These are phyloP conservation scores for Suhomyces maxii DNA, from an alignment of 1,139 yeast species.

Conservation along the genomic window DNA sequence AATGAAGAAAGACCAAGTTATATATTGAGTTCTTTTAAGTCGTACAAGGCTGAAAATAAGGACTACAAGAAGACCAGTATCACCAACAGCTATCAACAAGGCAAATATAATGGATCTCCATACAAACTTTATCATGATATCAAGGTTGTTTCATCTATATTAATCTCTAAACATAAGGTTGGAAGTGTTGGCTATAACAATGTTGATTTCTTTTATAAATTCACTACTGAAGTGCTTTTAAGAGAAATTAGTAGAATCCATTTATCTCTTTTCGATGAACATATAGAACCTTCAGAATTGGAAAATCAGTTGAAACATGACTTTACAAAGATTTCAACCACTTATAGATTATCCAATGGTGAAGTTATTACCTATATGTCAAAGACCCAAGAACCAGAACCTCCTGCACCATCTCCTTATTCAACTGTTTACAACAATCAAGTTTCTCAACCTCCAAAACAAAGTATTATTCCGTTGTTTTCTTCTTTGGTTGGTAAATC, in stretches of 20 bases:
- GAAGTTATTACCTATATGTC: slow-evolving; percentile 53
- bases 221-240: slow-evolving; percentile 66
- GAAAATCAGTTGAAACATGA: slow-evolving; percentile 47
- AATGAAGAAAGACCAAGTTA: slow-evolving; percentile 43
- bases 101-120: slow-evolving; percentile 40
- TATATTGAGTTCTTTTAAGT: slow-evolving; percentile 44
- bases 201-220: slow-evolving; percentile 69
- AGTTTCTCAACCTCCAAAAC: slow-evolving; percentile 23
- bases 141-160: slow-evolving; percentile 57
- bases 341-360: slow-evolving; percentile 58
- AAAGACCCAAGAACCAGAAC: slow-evolving; percentile 31
- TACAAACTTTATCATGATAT: slow-evolving; percentile 73
- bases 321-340: slow-evolving; percentile 63
- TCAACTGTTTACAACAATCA: slow-evolving; percentile 20
- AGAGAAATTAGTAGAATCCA: slow-evolving; percentile 61
- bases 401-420: slow-evolving; percentile 16
- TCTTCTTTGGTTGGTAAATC: slow-evolving; percentile 66
- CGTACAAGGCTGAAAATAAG: slow-evolving; percentile 29
- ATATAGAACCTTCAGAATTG: slow-evolving; percentile 25
- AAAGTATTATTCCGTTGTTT: slow-evolving; percentile 60
- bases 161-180: slow-evolving; percentile 48
- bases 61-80: slow-evolving; percentile 22
- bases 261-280: slow-evolving; percentile 23
- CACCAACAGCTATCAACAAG: slow-evolving; percentile 19
- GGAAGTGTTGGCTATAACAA: slow-evolving; percentile 58